Percentiles rank a stretch among this genome's conserved stretches.
These are phyloP conservation scores for Sugiyamaella paludigena DNA, from an alignment of 1,139 yeast species.

Conservation along the genomic window DNA sequence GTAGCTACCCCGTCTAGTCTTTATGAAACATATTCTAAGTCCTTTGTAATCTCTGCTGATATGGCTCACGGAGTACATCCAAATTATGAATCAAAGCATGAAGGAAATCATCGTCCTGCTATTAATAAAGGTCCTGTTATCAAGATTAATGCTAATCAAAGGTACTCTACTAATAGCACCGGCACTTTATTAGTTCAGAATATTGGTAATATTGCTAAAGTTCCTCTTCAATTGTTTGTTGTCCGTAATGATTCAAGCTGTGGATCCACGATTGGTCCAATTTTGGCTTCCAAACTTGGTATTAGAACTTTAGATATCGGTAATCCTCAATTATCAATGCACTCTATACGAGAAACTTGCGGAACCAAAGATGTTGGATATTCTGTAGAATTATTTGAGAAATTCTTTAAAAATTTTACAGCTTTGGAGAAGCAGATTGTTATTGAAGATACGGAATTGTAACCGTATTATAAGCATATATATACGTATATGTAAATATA, in stretches of 20 bases:
- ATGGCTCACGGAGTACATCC: conserved; percentile 98
- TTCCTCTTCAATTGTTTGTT: conserved; percentile 63
- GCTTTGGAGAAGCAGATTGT: conserved; percentile 27
- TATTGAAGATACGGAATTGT: conserved; percentile 22
- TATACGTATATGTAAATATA: not conserved
- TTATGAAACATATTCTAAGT: conserved; percentile 69
- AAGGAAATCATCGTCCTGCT: conserved; percentile 71
- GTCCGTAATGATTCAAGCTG: conserved; percentile 91
- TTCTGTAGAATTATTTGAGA: conserved; percentile 58
- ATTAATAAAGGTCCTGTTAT: conserved; percentile 89
- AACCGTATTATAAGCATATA: not conserved
- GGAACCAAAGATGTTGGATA: conserved; percentile 72
- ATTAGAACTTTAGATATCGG: conserved; percentile 89
- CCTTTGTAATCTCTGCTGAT: conserved; percentile 88
- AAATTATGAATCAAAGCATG: conserved; percentile 75
- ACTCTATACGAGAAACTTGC: conserved; percentile 90
- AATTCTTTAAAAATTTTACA: conserved; percentile 49
- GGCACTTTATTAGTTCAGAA: conserved; percentile 78
- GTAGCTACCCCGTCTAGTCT: conserved; percentile 38
- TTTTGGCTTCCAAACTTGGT: conserved; percentile 84
- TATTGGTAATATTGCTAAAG: conserved; percentile 61
- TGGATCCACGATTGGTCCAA: conserved; percentile 96
- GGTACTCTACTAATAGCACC: conserved; percentile 90
- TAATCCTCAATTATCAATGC: conserved; percentile 94
- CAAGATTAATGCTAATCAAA: conserved; percentile 90